phyloP scores from a whole-genome alignment of 805 yeast genomes.

The Tetrapisispora pingtungensis region DNA sequence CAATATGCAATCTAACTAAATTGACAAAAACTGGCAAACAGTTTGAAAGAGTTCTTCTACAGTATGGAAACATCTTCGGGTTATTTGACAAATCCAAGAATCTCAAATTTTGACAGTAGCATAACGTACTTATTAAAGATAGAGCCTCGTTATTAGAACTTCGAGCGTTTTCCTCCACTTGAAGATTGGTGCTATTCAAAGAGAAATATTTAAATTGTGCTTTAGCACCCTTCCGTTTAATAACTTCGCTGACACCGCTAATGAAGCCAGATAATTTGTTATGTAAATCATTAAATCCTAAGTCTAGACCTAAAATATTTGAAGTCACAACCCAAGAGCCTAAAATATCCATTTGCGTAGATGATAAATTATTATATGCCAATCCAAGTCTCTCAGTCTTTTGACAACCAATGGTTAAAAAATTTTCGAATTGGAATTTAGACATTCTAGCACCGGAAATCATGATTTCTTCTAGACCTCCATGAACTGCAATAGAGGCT shows the following conservation, averaged over 20 bases:
- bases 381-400: constrained; percentile 60
- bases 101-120: constrained; percentile 48
- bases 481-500: constrained; percentile 63
- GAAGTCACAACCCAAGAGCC: constrained; percentile 47
- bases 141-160: constrained; percentile 26
- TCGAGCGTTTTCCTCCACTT: constrained; percentile 37
- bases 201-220: constrained; percentile 41
- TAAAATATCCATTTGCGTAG: constrained; percentile 47
- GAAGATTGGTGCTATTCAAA: constrained; percentile 52
- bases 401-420: constrained; percentile 51
- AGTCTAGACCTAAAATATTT: constrained; percentile 57
- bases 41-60: constrained; percentile 43
- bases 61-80: constrained; percentile 55
- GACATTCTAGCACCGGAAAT: constrained; percentile 72
- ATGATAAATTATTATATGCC: constrained; percentile 62
- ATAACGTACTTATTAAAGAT: constrained; percentile 38
- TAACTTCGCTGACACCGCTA: constrained; percentile 17
- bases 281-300: constrained; percentile 68
- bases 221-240: constrained; percentile 15
- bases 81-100: constrained; percentile 76
- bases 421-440: constrained; percentile 42
- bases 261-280: constrained; percentile 27
- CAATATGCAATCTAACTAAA: constrained; percentile 59
- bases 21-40: constrained; percentile 58
- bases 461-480: constrained; percentile 72